Percentiles rank a stretch among this genome's conserved stretches.
These are phyloP conservation scores for Penicillium griseofulvum DNA, from an alignment of 2,329 filamentous ascomycete genomes.

Conservation along the genomic window DNA sequence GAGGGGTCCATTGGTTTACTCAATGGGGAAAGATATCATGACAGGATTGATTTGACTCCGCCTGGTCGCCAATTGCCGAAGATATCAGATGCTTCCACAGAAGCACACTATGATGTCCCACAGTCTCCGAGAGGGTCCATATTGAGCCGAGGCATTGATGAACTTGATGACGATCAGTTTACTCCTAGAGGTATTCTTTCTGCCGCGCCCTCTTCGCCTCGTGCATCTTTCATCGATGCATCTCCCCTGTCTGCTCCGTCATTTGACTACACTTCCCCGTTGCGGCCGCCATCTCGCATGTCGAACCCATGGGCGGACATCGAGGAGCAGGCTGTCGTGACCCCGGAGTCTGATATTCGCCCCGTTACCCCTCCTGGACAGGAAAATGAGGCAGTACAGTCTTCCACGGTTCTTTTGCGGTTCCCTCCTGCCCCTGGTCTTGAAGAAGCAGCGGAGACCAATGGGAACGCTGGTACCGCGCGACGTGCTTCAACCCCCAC, in stretches of 20 bases:
- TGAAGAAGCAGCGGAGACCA: constrained; percentile 21
- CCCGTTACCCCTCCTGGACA: constrained; percentile 30
- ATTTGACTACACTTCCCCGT: constrained; percentile 28
- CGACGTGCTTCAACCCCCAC: constrained; percentile 23
- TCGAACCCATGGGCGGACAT: constrained; percentile 42
- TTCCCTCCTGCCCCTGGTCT: constrained; percentile 42
- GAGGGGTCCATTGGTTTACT: constrained; percentile 51
- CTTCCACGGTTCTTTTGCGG: constrained; percentile 37
- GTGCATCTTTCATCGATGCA: constrained; percentile 32
- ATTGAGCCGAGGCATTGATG: constrained; percentile 32
- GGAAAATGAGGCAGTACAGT: constrained; percentile 15
- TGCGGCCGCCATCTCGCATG: constrained; percentile 36
- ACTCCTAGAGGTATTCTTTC: constrained; percentile 37
- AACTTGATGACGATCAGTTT: constrained; percentile 32
- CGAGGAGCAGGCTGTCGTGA: constrained; percentile 13
- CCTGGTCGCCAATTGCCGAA: constrained; percentile 22
- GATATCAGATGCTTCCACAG: constrained; percentile 10
- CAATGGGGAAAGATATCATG: constrained; percentile 39
- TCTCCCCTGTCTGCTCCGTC: constrained; percentile 29
- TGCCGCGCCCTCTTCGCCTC: constrained; percentile 32
- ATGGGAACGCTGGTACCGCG: constrained; percentile 8
- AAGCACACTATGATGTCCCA: constrained; percentile 15
- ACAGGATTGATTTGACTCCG: constrained; percentile 33
- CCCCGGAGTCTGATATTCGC: constrained; percentile 25
- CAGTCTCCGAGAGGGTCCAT: constrained; percentile 36